Base-by-base conservation (phyloP, 306 rosid genomes). In the Castanea sativa region DNA sequence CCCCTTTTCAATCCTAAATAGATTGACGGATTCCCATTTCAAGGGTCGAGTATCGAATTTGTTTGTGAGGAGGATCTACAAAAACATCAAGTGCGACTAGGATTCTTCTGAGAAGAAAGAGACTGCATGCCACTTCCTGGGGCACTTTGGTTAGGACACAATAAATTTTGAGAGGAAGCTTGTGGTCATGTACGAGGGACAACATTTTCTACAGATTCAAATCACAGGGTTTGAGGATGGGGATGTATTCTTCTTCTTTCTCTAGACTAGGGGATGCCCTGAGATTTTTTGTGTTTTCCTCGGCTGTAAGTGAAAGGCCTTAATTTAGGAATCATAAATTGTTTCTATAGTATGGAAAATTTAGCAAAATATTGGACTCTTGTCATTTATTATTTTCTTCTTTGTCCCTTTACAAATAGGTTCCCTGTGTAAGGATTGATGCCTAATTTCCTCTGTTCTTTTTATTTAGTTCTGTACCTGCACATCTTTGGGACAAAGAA, bases 61-160 rank as follows among this genome's bases (percentile, higher is more conserved):
- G 88, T 94, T 94, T 73, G 99, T 94, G 87, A 91, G 99, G 89
- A 94, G 95, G 92, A 94, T 94, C 90, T 94, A 94, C 90, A 90
- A 95, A 84, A 94, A 94, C 89, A 94, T 94, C 89, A 94, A 94
- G 86, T 94, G 99, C 51, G 99, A 96, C 87, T 96, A 91, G 87
- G 88, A 83, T 68, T 69, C 79, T 74, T 78, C 56, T 3, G 75
- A 30, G 70, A 55, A 83, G 75, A 80, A 53, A 58, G 55, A 81
- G 84, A 83, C 85, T 89, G 64, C 85, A 83, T 56, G 61, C 85
- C 85, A 84, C 85, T 85, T 94, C 83, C 83, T 65, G 25, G 68
- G 38, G 64, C 73, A 29, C 77, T 71, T 79, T 60, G 79, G 80
- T 78, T 75, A 64, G 55, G 81, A 75, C 81, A 71, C 76, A 69